Percentiles rank a stretch among this genome's conserved stretches.
Conservation (phyloP, 2,329 filamentous ascomycete genomes). For the Ceratocystis variospora region DNA sequence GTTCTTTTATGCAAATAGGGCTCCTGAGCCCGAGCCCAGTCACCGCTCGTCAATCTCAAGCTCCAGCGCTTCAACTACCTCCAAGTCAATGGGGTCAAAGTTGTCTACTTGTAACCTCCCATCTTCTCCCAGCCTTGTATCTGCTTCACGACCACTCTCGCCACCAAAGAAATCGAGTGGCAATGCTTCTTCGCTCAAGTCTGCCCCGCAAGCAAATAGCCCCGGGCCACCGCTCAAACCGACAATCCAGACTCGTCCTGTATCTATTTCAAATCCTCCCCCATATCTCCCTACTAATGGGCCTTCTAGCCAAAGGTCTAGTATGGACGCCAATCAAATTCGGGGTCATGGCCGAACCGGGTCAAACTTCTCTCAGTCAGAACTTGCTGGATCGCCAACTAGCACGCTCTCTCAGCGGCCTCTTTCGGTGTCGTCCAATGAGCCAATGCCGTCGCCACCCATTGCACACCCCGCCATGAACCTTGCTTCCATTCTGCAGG, state of each 20-base stretch:
- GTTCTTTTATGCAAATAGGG: slow-evolving; percentile 64
- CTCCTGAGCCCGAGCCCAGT: slow-evolving; percentile 35
- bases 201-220: slow-evolving; percentile 9
- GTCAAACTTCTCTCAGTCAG: slow-evolving; percentile 16
- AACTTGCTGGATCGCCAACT: neutral
- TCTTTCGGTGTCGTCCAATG: slow-evolving; percentile 20
- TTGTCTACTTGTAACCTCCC: slow-evolving; percentile 26
- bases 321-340: slow-evolving; percentile 13
- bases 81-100: slow-evolving; percentile 29
- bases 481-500: slow-evolving; percentile 43
- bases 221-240: slow-evolving; percentile 11
- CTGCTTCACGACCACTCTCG: slow-evolving; percentile 13
- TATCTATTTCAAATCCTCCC: slow-evolving; percentile 17
- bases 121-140: slow-evolving; percentile 13
- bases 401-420: slow-evolving; percentile 21
- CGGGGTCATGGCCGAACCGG: slow-evolving; percentile 6
- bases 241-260: slow-evolving; percentile 10
- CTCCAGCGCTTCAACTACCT: slow-evolving; percentile 34
- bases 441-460: slow-evolving; percentile 9
- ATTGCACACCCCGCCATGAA: slow-evolving; percentile 29
- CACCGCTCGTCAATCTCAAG: slow-evolving; percentile 30
- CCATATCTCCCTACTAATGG: slow-evolving; percentile 13
- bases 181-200: slow-evolving; percentile 8
- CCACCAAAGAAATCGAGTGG: slow-evolving; percentile 15
- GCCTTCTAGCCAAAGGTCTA: slow-evolving; percentile 9